Evolutionary conservation across 2,329 filamentous ascomycete species (phyloP).

Genomic region (Talaromyces marneffei): DNA sequence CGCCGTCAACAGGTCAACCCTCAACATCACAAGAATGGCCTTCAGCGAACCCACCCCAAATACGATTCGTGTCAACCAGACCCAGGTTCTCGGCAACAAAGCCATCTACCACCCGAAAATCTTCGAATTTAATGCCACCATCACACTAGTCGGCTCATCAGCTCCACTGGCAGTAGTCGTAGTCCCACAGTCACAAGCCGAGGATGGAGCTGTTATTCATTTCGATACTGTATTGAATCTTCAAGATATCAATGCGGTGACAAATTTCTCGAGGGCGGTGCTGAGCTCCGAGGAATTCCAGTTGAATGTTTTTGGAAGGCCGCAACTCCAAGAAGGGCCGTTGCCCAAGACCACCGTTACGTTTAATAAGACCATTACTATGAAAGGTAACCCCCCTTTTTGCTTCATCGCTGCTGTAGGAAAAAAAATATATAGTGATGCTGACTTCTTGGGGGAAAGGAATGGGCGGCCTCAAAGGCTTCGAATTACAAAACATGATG

Average conservation of each 20-base stretch:
- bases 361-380: constrained; percentile 53
- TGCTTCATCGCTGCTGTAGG: no score
- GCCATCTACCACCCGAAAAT: constrained; percentile 51
- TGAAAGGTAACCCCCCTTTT: constrained; percentile 45
- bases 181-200: constrained; percentile 42
- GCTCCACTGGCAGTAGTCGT: constrained; percentile 42
- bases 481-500: constrained; percentile 45
- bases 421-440: no score
- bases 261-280: constrained; percentile 45
- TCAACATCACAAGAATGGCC: constrained; percentile 47
- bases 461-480: constrained; percentile 52
- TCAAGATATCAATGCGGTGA: constrained; percentile 39
- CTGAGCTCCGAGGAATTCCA: constrained; percentile 46
- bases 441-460: constrained; percentile 37
- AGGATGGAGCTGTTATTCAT: constrained; percentile 37
- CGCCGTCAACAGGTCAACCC: constrained; percentile 47
- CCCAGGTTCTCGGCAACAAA: constrained; percentile 42
- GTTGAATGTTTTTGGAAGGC: constrained; percentile 48
- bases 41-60: constrained; percentile 48
- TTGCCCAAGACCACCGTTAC: constrained; percentile 48
- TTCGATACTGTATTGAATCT: constrained; percentile 44
- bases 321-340: constrained; percentile 46
- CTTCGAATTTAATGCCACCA: constrained; percentile 48
- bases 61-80: constrained; percentile 45
- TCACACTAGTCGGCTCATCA: constrained; percentile 42